A percentile compares a stretch with the other conserved stretches of the same genome.
These are phyloP conservation scores for Didymella pinodella DNA, from an alignment of 2,329 filamentous ascomycete genomes.

Conservation along the genomic window DNA sequence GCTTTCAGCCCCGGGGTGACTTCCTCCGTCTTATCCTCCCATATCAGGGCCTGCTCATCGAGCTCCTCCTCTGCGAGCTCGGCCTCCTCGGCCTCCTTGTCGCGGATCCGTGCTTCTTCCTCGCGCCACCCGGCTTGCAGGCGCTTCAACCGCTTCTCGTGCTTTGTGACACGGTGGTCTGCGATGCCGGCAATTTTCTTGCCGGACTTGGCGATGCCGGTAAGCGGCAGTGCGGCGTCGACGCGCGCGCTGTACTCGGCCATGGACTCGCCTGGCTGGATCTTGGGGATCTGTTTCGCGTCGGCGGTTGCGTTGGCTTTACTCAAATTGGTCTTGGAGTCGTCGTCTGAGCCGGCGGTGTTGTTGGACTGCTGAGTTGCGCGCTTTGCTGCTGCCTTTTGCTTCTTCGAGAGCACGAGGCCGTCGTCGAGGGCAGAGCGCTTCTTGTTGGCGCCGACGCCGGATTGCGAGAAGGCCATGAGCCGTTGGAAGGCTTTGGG, in stretches of 20 bases:
- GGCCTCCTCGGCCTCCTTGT: constrained; percentile 79
- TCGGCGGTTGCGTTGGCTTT: constrained; percentile 38
- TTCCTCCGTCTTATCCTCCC: constrained; percentile 69
- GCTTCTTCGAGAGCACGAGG: constrained; percentile 57
- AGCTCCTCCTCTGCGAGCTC: constrained; percentile 71
- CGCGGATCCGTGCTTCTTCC: constrained; percentile 65
- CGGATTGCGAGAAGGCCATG: constrained; percentile 75
- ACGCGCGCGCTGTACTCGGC: constrained; percentile 84
- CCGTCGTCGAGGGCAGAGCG: constrained; percentile 75
- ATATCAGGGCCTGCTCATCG: constrained; percentile 67
- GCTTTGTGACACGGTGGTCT: constrained; percentile 73
- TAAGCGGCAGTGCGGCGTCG: constrained; percentile 80
- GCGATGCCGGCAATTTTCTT: constrained; percentile 72
- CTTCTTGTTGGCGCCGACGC: constrained; percentile 54
- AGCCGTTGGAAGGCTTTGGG: constrained; percentile 86
- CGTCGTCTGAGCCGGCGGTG: constrained; percentile 7
- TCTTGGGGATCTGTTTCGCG: constrained; percentile 51
- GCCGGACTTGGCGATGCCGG: constrained; percentile 68
- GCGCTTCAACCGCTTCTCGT: constrained; percentile 77
- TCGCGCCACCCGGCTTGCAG: constrained; percentile 67
- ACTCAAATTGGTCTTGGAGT: constrained; percentile 3
- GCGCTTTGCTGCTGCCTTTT: constrained; percentile 48
- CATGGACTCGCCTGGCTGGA: constrained; percentile 83
- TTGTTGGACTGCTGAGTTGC: constrained; percentile 11
- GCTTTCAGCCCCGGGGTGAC: constrained; percentile 57